A percentile compares a stretch with the other conserved stretches of the same genome.
phyloP scores from a whole-genome alignment of 31 red algal species.

The Porphyra umbilicalis region DNA sequence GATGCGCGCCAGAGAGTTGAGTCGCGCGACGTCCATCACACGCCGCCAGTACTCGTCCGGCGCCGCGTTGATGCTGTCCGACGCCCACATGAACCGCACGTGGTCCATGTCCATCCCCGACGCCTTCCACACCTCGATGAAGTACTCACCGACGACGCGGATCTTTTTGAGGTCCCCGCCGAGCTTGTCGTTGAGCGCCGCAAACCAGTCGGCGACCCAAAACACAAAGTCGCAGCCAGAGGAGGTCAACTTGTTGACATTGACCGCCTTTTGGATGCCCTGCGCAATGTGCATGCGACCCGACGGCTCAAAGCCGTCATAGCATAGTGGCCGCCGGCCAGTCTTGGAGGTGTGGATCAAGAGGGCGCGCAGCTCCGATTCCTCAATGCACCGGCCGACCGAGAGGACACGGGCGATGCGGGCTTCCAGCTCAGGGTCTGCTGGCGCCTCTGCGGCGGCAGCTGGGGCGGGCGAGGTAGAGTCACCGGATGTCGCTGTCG shows the following conservation, averaged over 20 bases:
- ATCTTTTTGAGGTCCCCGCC: conserved; percentile 98
- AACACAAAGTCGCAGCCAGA: conserved; percentile 90
- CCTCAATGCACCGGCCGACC: conserved; percentile 25
- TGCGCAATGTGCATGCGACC: conserved; percentile 97
- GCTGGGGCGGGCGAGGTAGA: not conserved
- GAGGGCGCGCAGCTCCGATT: conserved; percentile 16
- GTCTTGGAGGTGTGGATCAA: not conserved
- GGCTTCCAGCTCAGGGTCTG: not conserved
- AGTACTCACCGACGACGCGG: conserved; percentile 82
- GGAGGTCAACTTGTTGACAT: conserved; percentile 92
- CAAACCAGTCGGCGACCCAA: conserved; percentile 99
- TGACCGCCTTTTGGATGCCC: conserved; percentile 91
- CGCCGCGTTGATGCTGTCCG: conserved; percentile 86
- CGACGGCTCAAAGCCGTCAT: conserved; percentile 98
- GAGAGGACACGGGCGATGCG: conserved; percentile 12
- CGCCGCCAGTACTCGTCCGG: conserved; percentile 93
- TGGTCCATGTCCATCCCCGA: conserved; percentile 97
- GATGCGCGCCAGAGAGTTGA: conserved; percentile 75
- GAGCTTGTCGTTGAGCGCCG: conserved; percentile 95
- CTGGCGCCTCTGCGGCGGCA: not conserved
- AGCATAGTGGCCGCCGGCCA: conserved; percentile 49
- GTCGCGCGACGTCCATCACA: conserved; percentile 91
- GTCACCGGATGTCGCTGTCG: not conserved
- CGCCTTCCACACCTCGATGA: conserved; percentile 98
- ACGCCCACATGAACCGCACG: conserved; percentile 96